Evolutionary conservation across 1,139 yeast genomes (phyloP), one percentile per base, ranked within the genome.

Genomic region (Scheffersomyces parashehatae): DNA sequence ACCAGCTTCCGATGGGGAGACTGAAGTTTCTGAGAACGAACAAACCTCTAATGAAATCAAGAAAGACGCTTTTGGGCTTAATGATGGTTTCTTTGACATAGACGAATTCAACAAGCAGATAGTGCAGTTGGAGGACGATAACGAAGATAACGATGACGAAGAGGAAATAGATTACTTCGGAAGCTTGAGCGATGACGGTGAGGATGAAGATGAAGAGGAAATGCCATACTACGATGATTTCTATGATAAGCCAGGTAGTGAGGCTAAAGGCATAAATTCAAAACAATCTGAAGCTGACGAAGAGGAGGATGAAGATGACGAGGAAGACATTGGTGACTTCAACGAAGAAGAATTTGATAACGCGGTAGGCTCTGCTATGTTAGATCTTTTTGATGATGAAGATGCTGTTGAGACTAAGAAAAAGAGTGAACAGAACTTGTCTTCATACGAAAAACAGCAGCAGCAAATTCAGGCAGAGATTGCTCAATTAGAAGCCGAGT

Each of bases 371-470:
- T 64, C 75, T 3, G 79, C 83, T 32, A 77, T 75, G 69, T 66
- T 75, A 30, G 95, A 85, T 61, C 65, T 83, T 36, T 83, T 81
- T 53, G 82, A 74, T n/a, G 81, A 76, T 15, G 82, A 74, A 10
- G 75, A 62, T 11, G 72, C 64, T 9, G 68, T 64, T 9, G 67
- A 60, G 8, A 73, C 68, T 29, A 69, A 53, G 8, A 59, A 54
- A 1, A 59, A 58, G 1, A 51, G 53, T 10, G 50, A 55, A 13
- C 63, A 62, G 45, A 72, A 75, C 37, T 65, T 90, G 46, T 88
- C 97, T 0, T 80, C 89, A 4, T 89, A 82, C 60, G 96, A 93
- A 62, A 86, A 81, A 55, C 95, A 90, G 60, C 98, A 91, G 63
- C 73, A 75, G 43, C 82, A 80, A 46, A 75, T 93, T 30, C 88